These are phyloP conservation scores for Apostasia shenzhenica DNA, from an alignment of 106 monocot species.

Conservation along the genomic window DNA sequence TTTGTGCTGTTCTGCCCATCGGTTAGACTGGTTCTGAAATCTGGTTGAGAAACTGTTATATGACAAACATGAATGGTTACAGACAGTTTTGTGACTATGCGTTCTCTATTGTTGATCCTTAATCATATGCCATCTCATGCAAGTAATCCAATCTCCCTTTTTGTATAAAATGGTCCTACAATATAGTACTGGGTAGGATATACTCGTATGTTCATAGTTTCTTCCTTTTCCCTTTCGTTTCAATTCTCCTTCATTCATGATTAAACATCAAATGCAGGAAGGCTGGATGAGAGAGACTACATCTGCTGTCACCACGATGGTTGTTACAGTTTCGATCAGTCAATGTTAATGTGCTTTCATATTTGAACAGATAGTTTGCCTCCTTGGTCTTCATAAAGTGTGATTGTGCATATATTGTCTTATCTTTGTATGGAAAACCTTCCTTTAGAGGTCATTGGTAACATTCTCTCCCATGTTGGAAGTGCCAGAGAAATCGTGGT, in stretches of 20 bases:
- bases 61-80: neutral
- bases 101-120: neutral
- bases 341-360: neutral
- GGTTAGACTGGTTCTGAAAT: neutral
- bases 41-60: neutral
- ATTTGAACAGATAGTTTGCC: neutral
- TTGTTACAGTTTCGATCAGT: neutral
- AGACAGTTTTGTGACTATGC: neutral
- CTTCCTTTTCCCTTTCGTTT: neutral
- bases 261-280: conserved; percentile 4
- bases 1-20: neutral
- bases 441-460: conserved; percentile 92
- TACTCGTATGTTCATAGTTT: neutral
- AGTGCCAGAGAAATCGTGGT: conserved; percentile 67
- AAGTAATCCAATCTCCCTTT: neutral
- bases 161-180: neutral
- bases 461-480: conserved; percentile 81
- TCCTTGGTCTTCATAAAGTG: neutral
- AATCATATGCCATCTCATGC: neutral
- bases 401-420: neutral
- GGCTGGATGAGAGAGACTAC: neutral
- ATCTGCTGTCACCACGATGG: neutral
- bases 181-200: too few relatives aligned
- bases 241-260: neutral
- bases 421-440: conserved; percentile 58